Percentiles rank a stretch among this genome's conserved stretches.
Evolutionary conservation across 2,329 filamentous ascomycete species (phyloP).

Genomic region (Camillea tinctor): DNA sequence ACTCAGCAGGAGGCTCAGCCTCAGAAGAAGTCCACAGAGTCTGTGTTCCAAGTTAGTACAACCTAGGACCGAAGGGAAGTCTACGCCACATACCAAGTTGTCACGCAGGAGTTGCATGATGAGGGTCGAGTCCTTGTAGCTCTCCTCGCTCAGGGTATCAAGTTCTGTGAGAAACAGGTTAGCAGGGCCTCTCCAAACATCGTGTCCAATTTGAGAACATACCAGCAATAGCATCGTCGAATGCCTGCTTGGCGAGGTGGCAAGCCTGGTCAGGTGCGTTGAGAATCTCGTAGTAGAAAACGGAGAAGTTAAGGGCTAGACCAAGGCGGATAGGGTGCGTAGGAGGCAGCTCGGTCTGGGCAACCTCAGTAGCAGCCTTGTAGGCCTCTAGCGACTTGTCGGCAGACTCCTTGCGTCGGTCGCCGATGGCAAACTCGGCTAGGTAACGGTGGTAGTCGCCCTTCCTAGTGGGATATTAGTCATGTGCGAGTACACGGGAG

Average conservation of each 20-base stretch:
- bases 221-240: slow-evolving; percentile 91
- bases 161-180: slow-evolving; percentile 62
- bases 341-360: slow-evolving; percentile 82
- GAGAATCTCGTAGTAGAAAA: slow-evolving; percentile 99
- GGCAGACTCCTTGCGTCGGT: slow-evolving; percentile 92
- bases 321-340: slow-evolving; percentile 93
- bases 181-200: slow-evolving; percentile 12
- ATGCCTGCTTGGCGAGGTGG: slow-evolving; percentile 94
- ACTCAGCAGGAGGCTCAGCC: slow-evolving; percentile 69
- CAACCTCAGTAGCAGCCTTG: slow-evolving; percentile 90
- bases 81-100: slow-evolving; percentile 69
- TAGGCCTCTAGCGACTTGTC: slow-evolving; percentile 95
- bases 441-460: slow-evolving; percentile 99
- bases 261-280: slow-evolving; percentile 98
- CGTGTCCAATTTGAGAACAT: slow-evolving; percentile 18
- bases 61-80: background rate
- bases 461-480: slow-evolving; percentile 66
- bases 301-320: slow-evolving; percentile 92
- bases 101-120: slow-evolving; percentile 99
- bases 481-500: slow-evolving; percentile 8
- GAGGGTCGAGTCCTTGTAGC: slow-evolving; percentile 98
- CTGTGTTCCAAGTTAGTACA: slow-evolving; percentile 43
- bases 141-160: slow-evolving; percentile 95
- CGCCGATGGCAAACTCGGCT: slow-evolving; percentile 91
- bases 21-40: slow-evolving; percentile 99